A percentile compares a stretch with the other conserved stretches of the same genome.
Conservation (phyloP, 176 grass and related monocot species). For the Aegilops sharonensis region DNA sequence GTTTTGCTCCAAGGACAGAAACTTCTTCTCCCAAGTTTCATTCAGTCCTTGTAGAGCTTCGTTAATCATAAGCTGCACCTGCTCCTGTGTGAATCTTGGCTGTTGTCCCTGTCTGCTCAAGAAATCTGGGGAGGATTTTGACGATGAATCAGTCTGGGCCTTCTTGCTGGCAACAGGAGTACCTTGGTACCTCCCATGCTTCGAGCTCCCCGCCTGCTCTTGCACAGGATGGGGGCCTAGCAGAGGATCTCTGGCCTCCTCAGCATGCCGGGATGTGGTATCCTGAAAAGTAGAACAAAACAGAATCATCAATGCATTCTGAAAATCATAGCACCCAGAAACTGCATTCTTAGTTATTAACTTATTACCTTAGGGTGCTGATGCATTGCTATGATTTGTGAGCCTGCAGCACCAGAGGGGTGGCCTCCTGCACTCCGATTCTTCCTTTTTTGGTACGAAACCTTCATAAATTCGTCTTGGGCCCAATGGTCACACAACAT, state of each 20-base stretch:
- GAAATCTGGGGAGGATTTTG: conserved; percentile 27
- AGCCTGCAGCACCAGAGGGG: background rate
- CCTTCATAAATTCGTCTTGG: conserved; percentile 39
- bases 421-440: conserved; percentile 44
- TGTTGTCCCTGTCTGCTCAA: conserved; percentile 22
- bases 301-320: conserved; percentile 17
- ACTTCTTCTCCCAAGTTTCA: conserved; percentile 50
- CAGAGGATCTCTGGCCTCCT: background rate
- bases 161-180: conserved; percentile 1
- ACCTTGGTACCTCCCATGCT: conserved; percentile 13
- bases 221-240: conserved; percentile 13
- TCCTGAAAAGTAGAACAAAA: conserved; percentile 18
- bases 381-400: conserved; percentile 1
- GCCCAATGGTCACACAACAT: conserved; percentile 55
- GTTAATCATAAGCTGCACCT: conserved; percentile 54
- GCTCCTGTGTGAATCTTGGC: conserved; percentile 37
- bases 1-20: conserved; percentile 37
- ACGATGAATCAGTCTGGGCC: conserved; percentile 5
- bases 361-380: background rate
- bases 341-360: conserved; percentile 8
- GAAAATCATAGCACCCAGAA: conserved; percentile 5
- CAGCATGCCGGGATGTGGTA: background rate
- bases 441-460: conserved; percentile 49
- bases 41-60: conserved; percentile 42
- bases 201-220: conserved; percentile 14